Conservation (phyloP, 768 basidiomycete species). For the Auricularia cornea region DNA sequence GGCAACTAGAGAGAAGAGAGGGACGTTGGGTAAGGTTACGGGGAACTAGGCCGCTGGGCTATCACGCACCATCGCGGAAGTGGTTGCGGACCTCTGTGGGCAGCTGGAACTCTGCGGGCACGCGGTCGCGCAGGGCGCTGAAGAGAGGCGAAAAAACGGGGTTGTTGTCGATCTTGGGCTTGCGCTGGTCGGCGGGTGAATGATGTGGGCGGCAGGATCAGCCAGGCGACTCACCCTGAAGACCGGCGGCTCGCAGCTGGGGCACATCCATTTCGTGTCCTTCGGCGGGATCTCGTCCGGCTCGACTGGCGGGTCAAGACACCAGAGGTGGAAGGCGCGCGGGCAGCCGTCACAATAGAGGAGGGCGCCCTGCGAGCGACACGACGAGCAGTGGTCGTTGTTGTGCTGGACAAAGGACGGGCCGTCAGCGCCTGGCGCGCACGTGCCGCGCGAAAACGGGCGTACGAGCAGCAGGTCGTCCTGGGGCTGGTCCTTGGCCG, state of each 20-base stretch:
- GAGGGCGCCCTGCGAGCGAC: slow-evolving; percentile 71
- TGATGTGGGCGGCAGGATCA: slow-evolving; percentile 11
- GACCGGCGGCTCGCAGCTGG: slow-evolving; percentile 58
- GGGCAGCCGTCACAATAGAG: slow-evolving; percentile 98
- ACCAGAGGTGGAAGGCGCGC: slow-evolving; percentile 91
- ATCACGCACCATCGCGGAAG: slow-evolving; percentile 74
- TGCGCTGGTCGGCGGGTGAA: slow-evolving; percentile 5
- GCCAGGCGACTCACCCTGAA: slow-evolving; percentile 16
- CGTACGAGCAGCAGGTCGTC: not conserved
- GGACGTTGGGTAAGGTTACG: not conserved
- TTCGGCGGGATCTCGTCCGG: slow-evolving; percentile 78
- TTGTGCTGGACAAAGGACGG: slow-evolving; percentile 35
- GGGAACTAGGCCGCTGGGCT: not conserved
- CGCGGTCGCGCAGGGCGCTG: slow-evolving; percentile 53
- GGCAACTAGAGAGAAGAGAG: slow-evolving; percentile 44
- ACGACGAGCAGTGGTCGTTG: slow-evolving; percentile 81
- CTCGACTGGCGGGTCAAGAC: slow-evolving; percentile 92
- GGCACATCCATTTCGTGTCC: slow-evolving; percentile 67
- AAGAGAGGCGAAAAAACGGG: slow-evolving; percentile 68
- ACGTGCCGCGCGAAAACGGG: not conserved
- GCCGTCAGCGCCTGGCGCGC: slow-evolving; percentile 1
- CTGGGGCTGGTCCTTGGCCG: not conserved
- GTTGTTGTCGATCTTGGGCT: slow-evolving; percentile 51
- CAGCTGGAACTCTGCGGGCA: slow-evolving; percentile 77
- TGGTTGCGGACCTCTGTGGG: slow-evolving; percentile 75